Percentiles rank a stretch among this genome's conserved stretches.
Conservation (phyloP, 1,284 basidiomycete species). For the Exsudoporus floridanus region DNA sequence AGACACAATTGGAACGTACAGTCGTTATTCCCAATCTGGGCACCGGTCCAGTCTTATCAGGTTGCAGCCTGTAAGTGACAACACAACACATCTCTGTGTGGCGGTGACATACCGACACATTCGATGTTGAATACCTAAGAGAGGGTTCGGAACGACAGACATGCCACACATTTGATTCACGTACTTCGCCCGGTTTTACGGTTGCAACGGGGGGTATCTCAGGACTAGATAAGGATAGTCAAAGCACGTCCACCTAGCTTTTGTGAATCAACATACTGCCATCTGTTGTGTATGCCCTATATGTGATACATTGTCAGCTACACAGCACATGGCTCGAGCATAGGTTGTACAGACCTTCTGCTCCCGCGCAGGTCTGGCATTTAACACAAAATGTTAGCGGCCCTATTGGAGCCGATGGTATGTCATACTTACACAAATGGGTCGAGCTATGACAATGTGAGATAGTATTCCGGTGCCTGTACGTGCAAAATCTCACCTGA, state of each 20-base stretch:
- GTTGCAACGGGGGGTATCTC: slow-evolving; percentile 66
- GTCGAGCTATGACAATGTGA: slow-evolving; percentile 22
- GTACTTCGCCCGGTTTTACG: slow-evolving; percentile 64
- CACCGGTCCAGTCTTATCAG: slow-evolving; percentile 66
- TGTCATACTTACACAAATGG: slow-evolving; percentile 28
- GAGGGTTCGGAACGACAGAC: neutral
- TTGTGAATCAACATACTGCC: slow-evolving; percentile 54
- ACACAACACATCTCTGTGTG: neutral
- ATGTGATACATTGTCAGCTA: neutral
- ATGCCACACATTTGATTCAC: slow-evolving; percentile 3
- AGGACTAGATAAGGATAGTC: slow-evolving; percentile 42
- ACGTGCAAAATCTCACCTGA: slow-evolving; percentile 13
- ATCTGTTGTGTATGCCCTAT: slow-evolving; percentile 68
- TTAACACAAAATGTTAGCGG: neutral
- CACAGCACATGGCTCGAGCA: neutral
- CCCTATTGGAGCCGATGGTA: neutral
- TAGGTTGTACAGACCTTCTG: slow-evolving; percentile 52
- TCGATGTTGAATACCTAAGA: slow-evolving; percentile 69
- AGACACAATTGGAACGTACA: slow-evolving; percentile 39
- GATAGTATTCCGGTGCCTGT: neutral
- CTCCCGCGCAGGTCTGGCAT: slow-evolving; percentile 50
- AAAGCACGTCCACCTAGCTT: neutral
- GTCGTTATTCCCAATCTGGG: slow-evolving; percentile 76
- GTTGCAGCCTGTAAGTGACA: neutral
- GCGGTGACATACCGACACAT: slow-evolving; percentile 55